Percentiles rank a stretch among this genome's conserved stretches.
These are phyloP conservation scores for Phytophthora syringae DNA, from an alignment of 352 stramenopile species.

Conservation along the genomic window DNA sequence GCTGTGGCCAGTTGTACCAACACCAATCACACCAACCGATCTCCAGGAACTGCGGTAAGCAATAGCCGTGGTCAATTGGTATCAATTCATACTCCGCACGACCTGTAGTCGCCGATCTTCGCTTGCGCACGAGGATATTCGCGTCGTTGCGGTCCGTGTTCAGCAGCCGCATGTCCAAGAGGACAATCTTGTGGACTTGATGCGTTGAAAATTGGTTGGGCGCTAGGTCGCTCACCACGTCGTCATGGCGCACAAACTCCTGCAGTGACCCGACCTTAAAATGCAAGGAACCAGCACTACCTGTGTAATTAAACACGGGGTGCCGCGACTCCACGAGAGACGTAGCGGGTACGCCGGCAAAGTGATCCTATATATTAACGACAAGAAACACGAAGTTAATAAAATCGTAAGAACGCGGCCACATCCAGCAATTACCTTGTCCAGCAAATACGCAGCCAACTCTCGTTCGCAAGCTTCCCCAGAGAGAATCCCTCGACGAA, in stretches of 20 bases:
- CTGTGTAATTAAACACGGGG: constrained; percentile 80
- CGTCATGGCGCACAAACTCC: constrained; percentile 95
- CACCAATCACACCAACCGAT: constrained; percentile 99
- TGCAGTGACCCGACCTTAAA: constrained; percentile 98
- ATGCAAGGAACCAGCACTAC: constrained; percentile 46
- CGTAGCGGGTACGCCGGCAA: constrained; percentile 82
- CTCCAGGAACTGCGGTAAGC: constrained; percentile 94
- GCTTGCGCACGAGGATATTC: constrained; percentile 96
- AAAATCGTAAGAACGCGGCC: not conserved
- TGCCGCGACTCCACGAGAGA: constrained; percentile 79
- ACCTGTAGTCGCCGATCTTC: constrained; percentile 50
- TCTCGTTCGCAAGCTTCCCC: constrained; percentile 97
- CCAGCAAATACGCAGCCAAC: constrained; percentile 97
- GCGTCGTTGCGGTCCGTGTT: constrained; percentile 98
- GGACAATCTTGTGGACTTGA: constrained; percentile 98
- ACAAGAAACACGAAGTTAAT: constrained; percentile 46
- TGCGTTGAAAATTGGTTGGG: constrained; percentile 88
- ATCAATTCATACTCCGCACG: constrained; percentile 93
- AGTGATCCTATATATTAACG: constrained; percentile 66
- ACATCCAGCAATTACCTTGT: constrained; percentile 65
- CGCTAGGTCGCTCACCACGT: constrained; percentile 94
- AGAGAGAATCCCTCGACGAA: constrained; percentile 94
- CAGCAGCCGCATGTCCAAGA: constrained; percentile 98
- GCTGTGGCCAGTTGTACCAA: constrained; percentile 98
- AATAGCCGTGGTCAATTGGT: constrained; percentile 99